Evolutionary conservation across 495 filamentous ascomycete genomes (phyloP), one percentile per base, ranked within the genome.

Genomic region (Tuber borchii): DNA sequence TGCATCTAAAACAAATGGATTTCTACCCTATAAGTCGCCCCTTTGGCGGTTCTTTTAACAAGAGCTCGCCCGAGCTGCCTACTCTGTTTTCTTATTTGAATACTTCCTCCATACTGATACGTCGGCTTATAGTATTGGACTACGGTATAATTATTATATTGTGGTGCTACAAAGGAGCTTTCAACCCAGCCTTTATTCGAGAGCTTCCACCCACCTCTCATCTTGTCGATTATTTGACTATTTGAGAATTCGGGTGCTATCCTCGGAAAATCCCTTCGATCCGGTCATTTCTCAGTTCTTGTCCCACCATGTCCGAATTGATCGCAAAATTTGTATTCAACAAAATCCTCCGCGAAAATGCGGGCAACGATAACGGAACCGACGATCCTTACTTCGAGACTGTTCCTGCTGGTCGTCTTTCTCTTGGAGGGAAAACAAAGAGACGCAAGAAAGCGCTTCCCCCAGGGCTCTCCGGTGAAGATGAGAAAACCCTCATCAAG

Each of bases 381-480:
- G 77, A 88, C 88, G 91, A 94, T 82, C 91, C 91, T 2, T 93
- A 93, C 83, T 91, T 91, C 71, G 91, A 94, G 83, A 85, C 87
- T 78, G 90, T 92, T 20, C 90, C 90, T 9, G 90, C 91, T 37
- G 88, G 88, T n/a, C 87, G 90, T 46, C 85, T 92, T n/a, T 84
- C 87, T 71, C 89, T 89, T 71, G 85, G 77, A 34, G 83, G 83
- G 43, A 92, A 90, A 82, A 87, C 85, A n/a, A 90, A 90, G 84
- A 91, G 88, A 82, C 86, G 86, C 69, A 88, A 90, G 82, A 92
- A 93, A 76, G 90, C 91, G 1, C 83, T 90, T 34, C 92, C 91
- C 0, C 86, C 87, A 9, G 91, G 91, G 34, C 87, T 97, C 72
- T 93, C 93, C 12, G 84, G 89, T 9, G 89, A 95, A 75, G 96